Percentiles rank a stretch among this genome's conserved stretches.
Conservation (phyloP, 23 red algal species). For the Chondrus crispus region DNA sequence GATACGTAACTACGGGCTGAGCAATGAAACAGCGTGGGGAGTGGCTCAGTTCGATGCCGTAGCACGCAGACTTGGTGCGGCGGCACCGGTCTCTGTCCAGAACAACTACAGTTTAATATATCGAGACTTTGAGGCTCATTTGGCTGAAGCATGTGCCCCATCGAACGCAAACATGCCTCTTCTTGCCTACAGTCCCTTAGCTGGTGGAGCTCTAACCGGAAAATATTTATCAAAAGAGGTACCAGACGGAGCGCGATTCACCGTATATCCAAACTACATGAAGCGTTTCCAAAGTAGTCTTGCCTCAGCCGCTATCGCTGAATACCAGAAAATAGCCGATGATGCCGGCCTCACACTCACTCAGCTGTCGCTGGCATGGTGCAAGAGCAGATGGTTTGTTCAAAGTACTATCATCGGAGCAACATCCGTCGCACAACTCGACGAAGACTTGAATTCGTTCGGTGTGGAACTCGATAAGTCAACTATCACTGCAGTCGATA, state of each 20-base stretch:
- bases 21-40: constrained; percentile 91
- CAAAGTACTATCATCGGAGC: constrained; percentile 77
- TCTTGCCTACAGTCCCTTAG: constrained; percentile 79
- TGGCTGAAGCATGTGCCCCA: constrained; percentile 68
- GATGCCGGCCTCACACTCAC: constrained; percentile 54
- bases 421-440: constrained; percentile 75
- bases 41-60: constrained; percentile 35
- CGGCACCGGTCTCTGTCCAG: constrained; percentile 71
- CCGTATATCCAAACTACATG: constrained; percentile 68
- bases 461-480: constrained; percentile 37
- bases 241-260: constrained; percentile 43
- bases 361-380: constrained; percentile 73
- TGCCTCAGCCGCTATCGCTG: constrained; percentile 51
- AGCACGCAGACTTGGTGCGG: constrained; percentile 19
- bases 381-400: constrained; percentile 81
- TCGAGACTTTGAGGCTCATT: constrained; percentile 71
- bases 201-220: constrained; percentile 84
- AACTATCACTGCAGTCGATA: constrained; percentile 40
- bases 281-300: constrained; percentile 63
- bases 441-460: constrained; percentile 77
- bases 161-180: constrained; percentile 57
- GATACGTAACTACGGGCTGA: constrained; percentile 77
- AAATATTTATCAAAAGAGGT: constrained; percentile 65
- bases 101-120: constrained; percentile 86
- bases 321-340: constrained; percentile 67